Evolutionary conservation across 2,329 filamentous ascomycete genomes (phyloP).

Genomic region (Chalara sp.): DNA sequence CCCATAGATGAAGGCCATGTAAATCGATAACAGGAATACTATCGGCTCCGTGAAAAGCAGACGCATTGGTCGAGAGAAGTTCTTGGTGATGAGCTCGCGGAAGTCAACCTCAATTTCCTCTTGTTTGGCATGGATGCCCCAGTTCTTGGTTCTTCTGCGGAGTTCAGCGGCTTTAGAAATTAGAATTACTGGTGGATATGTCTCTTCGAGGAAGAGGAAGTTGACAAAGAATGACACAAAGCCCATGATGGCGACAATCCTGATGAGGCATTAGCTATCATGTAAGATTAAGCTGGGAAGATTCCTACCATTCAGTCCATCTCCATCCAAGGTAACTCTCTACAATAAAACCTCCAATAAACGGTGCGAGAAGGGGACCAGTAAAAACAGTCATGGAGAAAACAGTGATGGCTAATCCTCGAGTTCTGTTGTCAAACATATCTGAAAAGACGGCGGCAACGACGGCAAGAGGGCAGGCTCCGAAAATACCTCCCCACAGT

Average conservation of each 20-base stretch:
- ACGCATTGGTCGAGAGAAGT: conserved; percentile 31
- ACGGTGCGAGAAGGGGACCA: conserved; percentile 60
- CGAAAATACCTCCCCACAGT: conserved; percentile 68
- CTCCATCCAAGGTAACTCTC: conserved; percentile 61
- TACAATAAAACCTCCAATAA: conserved; percentile 62
- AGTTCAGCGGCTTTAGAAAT: conserved; percentile 54
- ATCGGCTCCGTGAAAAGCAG: conserved; percentile 62
- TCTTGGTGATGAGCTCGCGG: conserved; percentile 54
- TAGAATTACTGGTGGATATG: conserved; percentile 62
- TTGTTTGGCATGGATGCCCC: conserved; percentile 66
- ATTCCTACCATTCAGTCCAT: conserved; percentile 56
- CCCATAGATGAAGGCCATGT: conserved; percentile 71
- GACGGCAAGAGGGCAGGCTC: conserved; percentile 61
- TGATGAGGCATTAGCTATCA: conserved; percentile 3
- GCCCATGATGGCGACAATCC: conserved; percentile 53
- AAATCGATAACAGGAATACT: conserved; percentile 59
- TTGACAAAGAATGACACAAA: conserved; percentile 52
- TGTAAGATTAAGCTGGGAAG: neutral
- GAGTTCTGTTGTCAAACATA: conserved; percentile 59
- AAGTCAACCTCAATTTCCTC: conserved; percentile 66
- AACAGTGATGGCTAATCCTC: conserved; percentile 50
- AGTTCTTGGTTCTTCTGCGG: conserved; percentile 58
- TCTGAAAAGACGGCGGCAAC: conserved; percentile 67
- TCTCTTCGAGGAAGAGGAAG: conserved; percentile 59
- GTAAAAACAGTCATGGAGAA: conserved; percentile 59